Evolutionary conservation across 31 red algal genomes (phyloP).

Genomic region (Odonthalia washingtoniensis): DNA sequence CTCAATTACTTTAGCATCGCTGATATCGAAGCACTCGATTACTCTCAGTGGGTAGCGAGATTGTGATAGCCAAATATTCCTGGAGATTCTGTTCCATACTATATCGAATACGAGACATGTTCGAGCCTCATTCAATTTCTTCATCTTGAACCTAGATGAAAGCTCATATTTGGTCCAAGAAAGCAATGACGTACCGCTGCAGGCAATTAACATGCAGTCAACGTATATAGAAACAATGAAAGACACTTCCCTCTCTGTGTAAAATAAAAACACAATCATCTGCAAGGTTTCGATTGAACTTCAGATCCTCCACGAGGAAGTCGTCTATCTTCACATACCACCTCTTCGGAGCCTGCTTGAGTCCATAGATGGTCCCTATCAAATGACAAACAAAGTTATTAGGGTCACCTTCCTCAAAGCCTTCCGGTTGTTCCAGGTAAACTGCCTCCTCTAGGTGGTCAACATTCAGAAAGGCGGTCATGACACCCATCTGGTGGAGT

Average conservation of each 20-base stretch:
- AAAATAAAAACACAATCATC: conserved; percentile 2
- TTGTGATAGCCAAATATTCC: conserved; percentile 1
- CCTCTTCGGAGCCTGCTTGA: conserved; percentile 30
- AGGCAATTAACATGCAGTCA: conserved; percentile 37
- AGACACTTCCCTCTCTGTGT: neutral
- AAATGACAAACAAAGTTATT: neutral
- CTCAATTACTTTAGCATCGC: too few species aligned
- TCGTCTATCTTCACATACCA: conserved; percentile 34
- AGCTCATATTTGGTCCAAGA: conserved; percentile 19
- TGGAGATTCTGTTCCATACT: neutral
- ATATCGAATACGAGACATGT: conserved; percentile 31
- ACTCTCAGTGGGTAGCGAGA: conserved; percentile 31
- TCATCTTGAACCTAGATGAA: conserved; percentile 26
- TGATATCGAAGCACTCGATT: too few species aligned
- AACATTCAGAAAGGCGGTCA: conserved; percentile 36
- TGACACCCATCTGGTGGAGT: conserved; percentile 49
- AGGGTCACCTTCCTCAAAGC: neutral
- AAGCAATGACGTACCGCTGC: conserved; percentile 1
- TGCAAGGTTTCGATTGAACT: conserved; percentile 4
- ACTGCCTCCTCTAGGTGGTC: conserved; percentile 27
- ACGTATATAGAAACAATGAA: conserved; percentile 34
- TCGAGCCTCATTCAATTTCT: conserved; percentile 23
- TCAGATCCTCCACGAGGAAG: conserved; percentile 25
- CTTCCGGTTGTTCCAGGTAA: neutral
- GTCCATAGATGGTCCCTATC: neutral